Evolutionary conservation across 2,329 filamentous ascomycete genomes (phyloP).

Genomic region (Fusarium duplospermum): DNA sequence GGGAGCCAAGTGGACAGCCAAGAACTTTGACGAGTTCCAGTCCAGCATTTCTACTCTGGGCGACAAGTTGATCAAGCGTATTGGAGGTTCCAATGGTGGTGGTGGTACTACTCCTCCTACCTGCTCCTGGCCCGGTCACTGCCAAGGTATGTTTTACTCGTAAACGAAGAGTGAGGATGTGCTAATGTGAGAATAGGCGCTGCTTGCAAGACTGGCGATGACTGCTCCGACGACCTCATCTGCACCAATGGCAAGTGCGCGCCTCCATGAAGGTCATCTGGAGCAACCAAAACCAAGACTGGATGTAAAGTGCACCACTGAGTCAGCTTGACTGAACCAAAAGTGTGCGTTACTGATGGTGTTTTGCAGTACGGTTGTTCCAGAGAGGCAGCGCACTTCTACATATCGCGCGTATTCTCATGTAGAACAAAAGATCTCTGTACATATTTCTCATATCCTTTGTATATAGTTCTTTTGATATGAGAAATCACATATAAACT

Average conservation of each 20-base stretch:
- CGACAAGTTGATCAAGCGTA: constrained; percentile 59
- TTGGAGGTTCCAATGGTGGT: constrained; percentile 29
- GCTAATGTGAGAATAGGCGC: constrained; percentile 27
- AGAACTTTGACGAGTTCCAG: constrained; percentile 62
- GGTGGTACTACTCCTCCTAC: background rate
- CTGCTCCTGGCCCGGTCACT: constrained; percentile 36
- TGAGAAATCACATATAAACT: background rate
- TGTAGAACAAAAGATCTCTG: background rate
- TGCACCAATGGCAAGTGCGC: constrained; percentile 39
- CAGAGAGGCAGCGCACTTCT: background rate
- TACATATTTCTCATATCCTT: background rate
- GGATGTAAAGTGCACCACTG: background rate
- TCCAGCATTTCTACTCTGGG: constrained; percentile 63
- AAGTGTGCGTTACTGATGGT: background rate
- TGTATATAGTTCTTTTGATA: background rate
- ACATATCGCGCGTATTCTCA: background rate
- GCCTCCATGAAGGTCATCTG: constrained; percentile 1
- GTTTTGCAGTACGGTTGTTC: background rate
- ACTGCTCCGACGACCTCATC: constrained; percentile 40
- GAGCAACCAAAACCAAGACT: background rate
- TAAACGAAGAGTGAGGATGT: background rate
- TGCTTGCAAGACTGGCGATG: constrained; percentile 35
- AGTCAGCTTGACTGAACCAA: background rate
- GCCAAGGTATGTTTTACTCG: constrained; percentile 17
- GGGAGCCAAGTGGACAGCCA: constrained; percentile 66